A percentile compares a stretch with the other conserved stretches of the same genome.
These are phyloP conservation scores for Limonium bicolor DNA, from an alignment of 148 eudicot genomes.

Conservation along the genomic window DNA sequence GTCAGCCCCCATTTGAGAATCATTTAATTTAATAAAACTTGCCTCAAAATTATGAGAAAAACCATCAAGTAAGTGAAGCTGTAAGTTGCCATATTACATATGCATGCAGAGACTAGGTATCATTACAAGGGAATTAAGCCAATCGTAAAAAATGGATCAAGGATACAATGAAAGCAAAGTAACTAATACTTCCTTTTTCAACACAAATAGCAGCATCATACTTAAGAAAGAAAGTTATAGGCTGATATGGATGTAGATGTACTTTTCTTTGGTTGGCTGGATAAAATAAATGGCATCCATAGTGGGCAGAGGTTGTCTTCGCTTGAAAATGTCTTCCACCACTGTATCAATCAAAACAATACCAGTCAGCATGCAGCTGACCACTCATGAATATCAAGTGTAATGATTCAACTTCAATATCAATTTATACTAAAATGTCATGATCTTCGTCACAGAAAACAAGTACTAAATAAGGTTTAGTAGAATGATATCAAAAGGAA, in stretches of 20 bases:
- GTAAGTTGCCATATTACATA: not conserved
- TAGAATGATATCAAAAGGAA: not conserved
- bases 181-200: not conserved
- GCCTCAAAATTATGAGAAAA: too few relatives aligned
- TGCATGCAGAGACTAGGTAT: not conserved
- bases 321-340: conserved; percentile 87
- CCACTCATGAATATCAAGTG: not conserved
- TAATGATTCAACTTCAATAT: too few relatives aligned
- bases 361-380: not conserved
- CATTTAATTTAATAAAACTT: too few relatives aligned
- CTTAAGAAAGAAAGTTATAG: not conserved
- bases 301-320: conserved; percentile 85
- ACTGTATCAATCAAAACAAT: conserved; percentile 26
- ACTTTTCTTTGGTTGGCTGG: conserved; percentile 90
- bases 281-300: conserved; percentile 92
- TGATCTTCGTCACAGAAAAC: not conserved
- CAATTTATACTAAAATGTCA: not conserved
- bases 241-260: conserved; percentile 5
- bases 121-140: not conserved
- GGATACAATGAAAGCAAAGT: not conserved
- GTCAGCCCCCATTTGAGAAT: too few relatives aligned
- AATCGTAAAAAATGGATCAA: not conserved
- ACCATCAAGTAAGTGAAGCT: too few relatives aligned
- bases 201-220: not conserved
- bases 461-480: not conserved